phyloP scores from a whole-genome alignment of 306 rosid species.

The Sicyos edulis region DNA sequence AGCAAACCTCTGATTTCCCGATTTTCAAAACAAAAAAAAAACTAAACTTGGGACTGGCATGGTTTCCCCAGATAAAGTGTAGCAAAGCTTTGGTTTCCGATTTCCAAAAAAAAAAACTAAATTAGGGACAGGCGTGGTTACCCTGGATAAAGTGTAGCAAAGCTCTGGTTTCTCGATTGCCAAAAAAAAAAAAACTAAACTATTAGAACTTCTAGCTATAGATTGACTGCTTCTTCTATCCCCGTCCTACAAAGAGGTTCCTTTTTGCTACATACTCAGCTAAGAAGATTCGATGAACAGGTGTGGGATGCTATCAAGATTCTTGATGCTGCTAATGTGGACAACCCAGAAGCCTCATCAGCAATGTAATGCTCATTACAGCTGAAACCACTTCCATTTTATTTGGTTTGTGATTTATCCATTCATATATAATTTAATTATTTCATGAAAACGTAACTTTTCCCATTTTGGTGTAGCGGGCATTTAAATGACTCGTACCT shows the following conservation, averaged over 20 bases:
- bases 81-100: too few species aligned
- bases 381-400: not conserved
- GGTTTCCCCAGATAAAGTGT: too few species aligned
- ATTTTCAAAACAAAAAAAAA: too few species aligned
- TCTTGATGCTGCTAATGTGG: conserved; percentile 68
- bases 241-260: too few species aligned
- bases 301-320: conserved; percentile 74
- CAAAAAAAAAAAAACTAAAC: too few species aligned
- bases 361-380: conserved; percentile 34
- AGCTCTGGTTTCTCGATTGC: too few species aligned
- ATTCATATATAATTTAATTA: not conserved
- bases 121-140: too few species aligned
- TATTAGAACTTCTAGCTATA: not conserved
- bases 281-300: conserved; percentile 24
- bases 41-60: too few species aligned
- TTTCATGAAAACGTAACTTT: not conserved
- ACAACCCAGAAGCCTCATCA: conserved; percentile 45
- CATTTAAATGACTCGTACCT: not conserved
- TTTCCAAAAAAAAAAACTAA: too few species aligned
- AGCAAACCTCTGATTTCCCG: too few species aligned
- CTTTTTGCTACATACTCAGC: not conserved
- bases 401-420: conserved; percentile 4
- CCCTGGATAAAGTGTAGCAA: too few species aligned
- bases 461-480: not conserved
- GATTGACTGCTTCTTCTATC: not conserved